Evolutionary conservation across 768 basidiomycete genomes (phyloP), one percentile per base, ranked within the genome.

Genomic region (Clathrus columnatus): DNA sequence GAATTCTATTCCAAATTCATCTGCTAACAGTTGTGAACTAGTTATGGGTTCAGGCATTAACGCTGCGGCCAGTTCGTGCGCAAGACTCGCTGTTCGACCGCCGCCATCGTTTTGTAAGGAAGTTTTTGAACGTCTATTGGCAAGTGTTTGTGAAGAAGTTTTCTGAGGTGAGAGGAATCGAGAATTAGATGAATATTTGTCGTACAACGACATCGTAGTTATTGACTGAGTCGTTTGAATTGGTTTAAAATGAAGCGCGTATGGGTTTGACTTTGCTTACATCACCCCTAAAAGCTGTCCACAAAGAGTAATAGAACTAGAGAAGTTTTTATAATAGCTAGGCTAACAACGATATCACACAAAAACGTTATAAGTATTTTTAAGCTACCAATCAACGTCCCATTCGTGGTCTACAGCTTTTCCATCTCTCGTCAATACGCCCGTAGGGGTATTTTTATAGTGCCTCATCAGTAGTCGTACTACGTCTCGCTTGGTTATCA

Each of bases 1-100:
- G 60, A 87, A 91, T 64, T 91, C 90, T 59, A 92, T 84, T 8
- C 90, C 90, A 60, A 92, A 88, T 68, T 92, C 91, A 69, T 91
- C 90, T 11, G 87, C 87, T 5, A 92, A 74, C 28, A 90, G 68
- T 66, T 81, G 85, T 21, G 87, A 90, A 52, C 85, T 81, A 24
- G 80, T 75, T 50, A 78, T 84, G 0, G 91, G 89, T 69, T 92
- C 90, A 21, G 89, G 90, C 82, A 91, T 87, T 53, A 92, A 76
- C 8, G 90, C 90, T 29, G 84, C 81, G 5, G 91, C 90, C 30
- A 92, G 80, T 64, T 92, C 90, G 68, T 92, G 89, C 4, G 90
- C 90, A 28, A 92, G 78, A 47, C 54, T 55, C 18, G 54, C 29
- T 46, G 45, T 47, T 55, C 54, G 46, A 30, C 45, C 29, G 46